A percentile compares a stretch with the other conserved stretches of the same genome.
These are phyloP conservation scores for Fusarium tricinctum DNA, from an alignment of 2,329 filamentous ascomycete species.

Conservation along the genomic window DNA sequence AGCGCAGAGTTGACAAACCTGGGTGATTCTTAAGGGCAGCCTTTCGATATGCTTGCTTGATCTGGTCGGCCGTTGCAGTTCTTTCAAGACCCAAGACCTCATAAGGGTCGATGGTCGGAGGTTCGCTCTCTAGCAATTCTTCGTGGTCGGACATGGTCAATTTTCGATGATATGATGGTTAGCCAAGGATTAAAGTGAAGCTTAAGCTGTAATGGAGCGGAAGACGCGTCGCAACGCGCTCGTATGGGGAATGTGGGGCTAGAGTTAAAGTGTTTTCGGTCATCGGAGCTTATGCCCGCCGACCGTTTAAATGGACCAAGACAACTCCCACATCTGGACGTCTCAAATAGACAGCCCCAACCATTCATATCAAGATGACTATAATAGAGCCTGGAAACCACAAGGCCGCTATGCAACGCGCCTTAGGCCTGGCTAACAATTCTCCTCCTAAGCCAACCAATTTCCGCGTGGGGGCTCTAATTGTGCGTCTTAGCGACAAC, in stretches of 20 bases:
- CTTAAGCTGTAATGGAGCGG: neutral
- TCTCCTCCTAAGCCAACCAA: conserved; percentile 92
- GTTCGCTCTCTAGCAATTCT: conserved; percentile 68
- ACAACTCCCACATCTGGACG: conserved; percentile 4
- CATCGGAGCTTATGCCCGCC: conserved; percentile 40
- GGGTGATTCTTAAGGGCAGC: conserved; percentile 89
- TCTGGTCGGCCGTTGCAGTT: conserved; percentile 79
- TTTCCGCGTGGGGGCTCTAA: conserved; percentile 93
- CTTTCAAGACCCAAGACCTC: conserved; percentile 79
- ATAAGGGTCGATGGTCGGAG: conserved; percentile 81
- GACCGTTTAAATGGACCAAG: conserved; percentile 20
- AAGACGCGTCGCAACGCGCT: conserved; percentile 46
- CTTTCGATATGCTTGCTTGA: conserved; percentile 94
- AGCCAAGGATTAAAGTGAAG: neutral
- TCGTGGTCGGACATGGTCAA: conserved; percentile 61
- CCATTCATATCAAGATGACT: conserved; percentile 40
- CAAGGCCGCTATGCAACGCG: conserved; percentile 72
- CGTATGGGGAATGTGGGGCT: conserved; percentile 35
- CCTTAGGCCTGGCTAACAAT: conserved; percentile 80
- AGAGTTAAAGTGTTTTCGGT: conserved; percentile 46
- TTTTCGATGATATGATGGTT: conserved; percentile 20
- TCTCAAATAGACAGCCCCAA: neutral
- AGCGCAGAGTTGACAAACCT: conserved; percentile 63
- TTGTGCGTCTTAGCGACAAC: conserved; percentile 72
- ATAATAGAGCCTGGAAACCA: conserved; percentile 58